Percentiles rank a stretch among this genome's conserved stretches.
These are phyloP conservation scores for Xanthoconium stramineum DNA, from an alignment of 768 basidiomycete species.

Conservation along the genomic window DNA sequence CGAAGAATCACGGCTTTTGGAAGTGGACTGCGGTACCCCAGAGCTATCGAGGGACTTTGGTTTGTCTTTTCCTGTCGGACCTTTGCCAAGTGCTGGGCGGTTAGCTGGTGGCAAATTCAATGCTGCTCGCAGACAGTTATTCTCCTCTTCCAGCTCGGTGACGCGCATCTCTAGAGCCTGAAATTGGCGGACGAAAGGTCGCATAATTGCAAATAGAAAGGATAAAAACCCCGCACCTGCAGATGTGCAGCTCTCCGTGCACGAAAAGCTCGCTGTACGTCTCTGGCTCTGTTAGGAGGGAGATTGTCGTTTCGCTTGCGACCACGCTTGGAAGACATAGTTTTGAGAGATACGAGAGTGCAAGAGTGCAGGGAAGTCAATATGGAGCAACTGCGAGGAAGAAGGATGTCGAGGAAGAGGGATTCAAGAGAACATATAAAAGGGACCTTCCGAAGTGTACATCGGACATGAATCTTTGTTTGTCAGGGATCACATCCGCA, in stretches of 20 bases:
- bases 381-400: slow-evolving; percentile 30
- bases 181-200: slow-evolving; percentile 28
- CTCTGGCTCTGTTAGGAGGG: slow-evolving; percentile 70
- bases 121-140: slow-evolving; percentile 64
- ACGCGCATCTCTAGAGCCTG: slow-evolving; percentile 83
- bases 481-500: slow-evolving; percentile 32
- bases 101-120: slow-evolving; percentile 73
- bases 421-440: slow-evolving; percentile 39
- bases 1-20: slow-evolving; percentile 63
- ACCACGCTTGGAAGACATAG: slow-evolving; percentile 84
- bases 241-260: slow-evolving; percentile 87
- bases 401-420: slow-evolving; percentile 31
- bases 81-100: slow-evolving; percentile 72
- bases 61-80: slow-evolving; percentile 85
- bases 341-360: slow-evolving; percentile 15
- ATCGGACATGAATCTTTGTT: slow-evolving; percentile 36
- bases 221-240: slow-evolving; percentile 48
- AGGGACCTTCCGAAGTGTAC: slow-evolving; percentile 33
- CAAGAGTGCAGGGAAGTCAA: slow-evolving; percentile 11
- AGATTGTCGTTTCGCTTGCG: slow-evolving; percentile 70
- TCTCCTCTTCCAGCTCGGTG: slow-evolving; percentile 81
- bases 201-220: slow-evolving; percentile 39
- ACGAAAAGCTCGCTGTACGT: slow-evolving; percentile 87
- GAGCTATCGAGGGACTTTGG: slow-evolving; percentile 49
- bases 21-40: slow-evolving; percentile 36